Evolutionary conservation across 345 rosid species (phyloP), one percentile per base, ranked within the genome.

Genomic region (Dimocarpus longan): DNA sequence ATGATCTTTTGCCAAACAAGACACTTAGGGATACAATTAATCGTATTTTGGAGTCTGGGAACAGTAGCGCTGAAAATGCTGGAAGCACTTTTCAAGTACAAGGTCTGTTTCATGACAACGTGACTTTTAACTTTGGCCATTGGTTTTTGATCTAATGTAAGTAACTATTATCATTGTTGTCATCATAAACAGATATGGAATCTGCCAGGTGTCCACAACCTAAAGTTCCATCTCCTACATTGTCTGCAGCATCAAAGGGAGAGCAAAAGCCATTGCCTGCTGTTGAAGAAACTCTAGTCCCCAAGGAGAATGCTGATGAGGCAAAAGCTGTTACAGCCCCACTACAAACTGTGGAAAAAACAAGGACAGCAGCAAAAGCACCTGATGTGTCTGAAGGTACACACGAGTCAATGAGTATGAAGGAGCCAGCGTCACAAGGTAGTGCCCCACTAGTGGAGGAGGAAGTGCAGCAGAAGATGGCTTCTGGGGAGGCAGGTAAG

Each of bases 1-100:
- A 96, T 66, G 98, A 96, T 84, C 99, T 96, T 84, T 88, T 96
- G 80, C 99, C 98, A 73, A 96, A 96, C 81, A 94, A 91, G 89
- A 94, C 98, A 21, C 89, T 96, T 10, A 90, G 99, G 82, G 97
- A 96, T 86, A 89, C 98, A 1, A 96, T 96, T 74, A 92, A 88
- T 70, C 98, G 98, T 28, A 94, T 96, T 73, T 77, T 96, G 90
- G 99, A 96, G 85, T 89, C 98, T 19, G 98, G 98, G 74, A 92
- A 88, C 78, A 93, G 92, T 74, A 96, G 97, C 78, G 84, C 95
- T 56, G 99, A 94, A 69, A 94, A 91, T 80, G 94, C 85, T 19
- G 95, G 95, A 67, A 94, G 97, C 81, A 80, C 88, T 68, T 88
- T 84, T 78, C 99, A 92, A 76, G 95, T 93, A 84, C 93, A 91